Conservation (phyloP, 768 basidiomycete species). For the button mushroom (Agaricus bisporus) region DNA sequence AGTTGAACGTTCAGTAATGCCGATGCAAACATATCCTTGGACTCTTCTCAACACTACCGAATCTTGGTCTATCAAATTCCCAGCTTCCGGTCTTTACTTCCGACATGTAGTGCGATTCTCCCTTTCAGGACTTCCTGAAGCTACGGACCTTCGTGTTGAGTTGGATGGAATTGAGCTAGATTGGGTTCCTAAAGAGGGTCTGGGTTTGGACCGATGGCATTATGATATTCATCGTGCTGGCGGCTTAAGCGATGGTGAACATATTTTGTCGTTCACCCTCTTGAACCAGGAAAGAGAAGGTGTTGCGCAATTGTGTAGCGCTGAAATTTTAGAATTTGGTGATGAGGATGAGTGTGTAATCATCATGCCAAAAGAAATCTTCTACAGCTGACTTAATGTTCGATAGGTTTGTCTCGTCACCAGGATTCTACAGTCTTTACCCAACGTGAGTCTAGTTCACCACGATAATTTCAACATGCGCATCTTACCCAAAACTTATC, state of each 20-base stretch:
- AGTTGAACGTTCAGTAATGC: constrained; percentile 68
- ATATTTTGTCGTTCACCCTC: constrained; percentile 55
- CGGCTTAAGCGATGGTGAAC: constrained; percentile 41
- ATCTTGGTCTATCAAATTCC: constrained; percentile 56
- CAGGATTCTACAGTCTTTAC: constrained; percentile 59
- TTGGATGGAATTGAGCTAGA: constrained; percentile 55
- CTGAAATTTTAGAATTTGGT: constrained; percentile 71
- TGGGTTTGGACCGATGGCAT: constrained; percentile 72
- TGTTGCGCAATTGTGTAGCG: constrained; percentile 68
- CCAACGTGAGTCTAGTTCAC: constrained; percentile 51
- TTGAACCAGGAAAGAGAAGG: constrained; percentile 41
- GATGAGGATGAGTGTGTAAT: constrained; percentile 47
- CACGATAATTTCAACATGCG: not conserved
- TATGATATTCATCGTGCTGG: constrained; percentile 50
- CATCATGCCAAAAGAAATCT: not conserved
- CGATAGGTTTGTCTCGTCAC: constrained; percentile 50
- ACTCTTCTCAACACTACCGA: constrained; percentile 54
- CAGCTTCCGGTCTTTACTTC: constrained; percentile 57
- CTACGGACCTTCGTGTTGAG: constrained; percentile 45
- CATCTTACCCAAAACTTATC: not conserved
- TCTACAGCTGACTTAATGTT: not conserved
- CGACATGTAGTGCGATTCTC: constrained; percentile 65
- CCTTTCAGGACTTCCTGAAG: constrained; percentile 59
- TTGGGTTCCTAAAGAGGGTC: constrained; percentile 50
- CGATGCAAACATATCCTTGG: constrained; percentile 74